Conservation (phyloP, 2,329 filamentous ascomycete genomes). For the Arthroderma sp. region DNA sequence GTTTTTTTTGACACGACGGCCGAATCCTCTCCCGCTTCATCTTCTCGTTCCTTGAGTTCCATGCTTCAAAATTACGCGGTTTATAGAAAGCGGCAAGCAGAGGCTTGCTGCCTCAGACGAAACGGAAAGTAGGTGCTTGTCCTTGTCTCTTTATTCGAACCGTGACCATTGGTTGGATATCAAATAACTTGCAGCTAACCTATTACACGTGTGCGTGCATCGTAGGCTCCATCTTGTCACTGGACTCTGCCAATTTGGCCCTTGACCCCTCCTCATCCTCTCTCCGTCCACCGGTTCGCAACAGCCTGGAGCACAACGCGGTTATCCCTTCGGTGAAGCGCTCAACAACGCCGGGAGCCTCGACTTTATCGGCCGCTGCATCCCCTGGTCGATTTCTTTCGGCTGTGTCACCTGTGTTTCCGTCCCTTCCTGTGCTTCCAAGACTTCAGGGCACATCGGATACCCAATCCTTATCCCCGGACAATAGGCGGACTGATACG, state of each 20-base stretch:
- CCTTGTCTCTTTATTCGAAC: constrained; percentile 1
- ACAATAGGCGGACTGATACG: constrained; percentile 33
- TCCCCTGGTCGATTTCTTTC: constrained; percentile 20
- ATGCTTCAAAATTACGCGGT: constrained; percentile 34
- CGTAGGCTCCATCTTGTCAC: constrained; percentile 26
- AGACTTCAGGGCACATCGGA: constrained; percentile 22
- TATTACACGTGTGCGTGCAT: constrained; percentile 7
- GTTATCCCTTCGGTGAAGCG: constrained; percentile 19
- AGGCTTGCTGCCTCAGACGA: constrained; percentile 36
- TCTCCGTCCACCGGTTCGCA: constrained; percentile 18
- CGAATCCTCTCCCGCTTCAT: no score
- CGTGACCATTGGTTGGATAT: constrained; percentile 3
- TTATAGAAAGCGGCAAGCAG: constrained; percentile 35
- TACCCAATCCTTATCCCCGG: constrained; percentile 27
- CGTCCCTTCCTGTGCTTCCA: constrained; percentile 14
- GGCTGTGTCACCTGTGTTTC: not conserved
- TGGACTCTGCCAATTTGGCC: constrained; percentile 27
- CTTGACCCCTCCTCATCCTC: constrained; percentile 16
- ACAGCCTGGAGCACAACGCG: constrained; percentile 18
- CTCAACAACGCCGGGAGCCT: constrained; percentile 24
- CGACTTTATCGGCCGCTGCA: constrained; percentile 23
- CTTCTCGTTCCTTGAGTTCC: constrained; percentile 22
- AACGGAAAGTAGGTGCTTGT: constrained; percentile 30
- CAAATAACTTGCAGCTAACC: not conserved
- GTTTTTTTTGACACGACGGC: not conserved